These are phyloP conservation scores for Kockovaella imperatae DNA, from an alignment of 768 basidiomycete species.

Conservation along the genomic window DNA sequence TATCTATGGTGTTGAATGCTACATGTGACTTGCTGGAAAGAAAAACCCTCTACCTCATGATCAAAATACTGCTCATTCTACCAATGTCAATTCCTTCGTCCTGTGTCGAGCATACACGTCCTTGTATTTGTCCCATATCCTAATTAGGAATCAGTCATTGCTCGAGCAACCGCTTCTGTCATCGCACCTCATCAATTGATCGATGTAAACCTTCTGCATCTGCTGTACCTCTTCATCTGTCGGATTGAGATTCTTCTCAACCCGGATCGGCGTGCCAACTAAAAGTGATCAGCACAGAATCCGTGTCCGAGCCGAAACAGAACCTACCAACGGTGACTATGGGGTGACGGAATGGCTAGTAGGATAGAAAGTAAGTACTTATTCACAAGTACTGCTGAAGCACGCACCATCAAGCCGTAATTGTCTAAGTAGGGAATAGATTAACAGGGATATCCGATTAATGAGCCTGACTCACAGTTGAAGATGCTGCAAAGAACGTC, in stretches of 20 bases:
- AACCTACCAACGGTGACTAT: constrained; percentile 94
- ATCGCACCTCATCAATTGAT: constrained; percentile 74
- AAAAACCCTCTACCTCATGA: too few relatives aligned
- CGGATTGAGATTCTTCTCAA: constrained; percentile 68
- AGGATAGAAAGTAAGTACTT: not conserved
- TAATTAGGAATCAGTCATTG: constrained; percentile 40
- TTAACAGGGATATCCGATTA: not conserved
- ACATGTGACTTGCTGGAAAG: too few relatives aligned
- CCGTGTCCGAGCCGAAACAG: not conserved
- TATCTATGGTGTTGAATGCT: too few relatives aligned
- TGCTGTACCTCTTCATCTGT: constrained; percentile 69
- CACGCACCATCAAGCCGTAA: constrained; percentile 62
- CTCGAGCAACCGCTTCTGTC: not conserved
- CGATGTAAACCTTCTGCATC: constrained; percentile 79
- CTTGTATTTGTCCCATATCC: constrained; percentile 96
- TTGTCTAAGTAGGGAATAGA: constrained; percentile 56
- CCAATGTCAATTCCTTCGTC: constrained; percentile 47
- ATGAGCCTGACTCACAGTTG: constrained; percentile 61
- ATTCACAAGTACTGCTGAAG: not conserved
- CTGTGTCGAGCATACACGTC: constrained; percentile 82
- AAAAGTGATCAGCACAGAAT: not conserved
- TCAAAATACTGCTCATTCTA: too few relatives aligned
- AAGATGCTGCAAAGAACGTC: constrained; percentile 50
- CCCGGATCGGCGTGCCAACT: constrained; percentile 82
- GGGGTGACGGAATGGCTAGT: constrained; percentile 77